A percentile compares a stretch with the other conserved stretches of the same genome.
Conservation (phyloP, 164 flowering plant genomes). For the Piper betle region DNA sequence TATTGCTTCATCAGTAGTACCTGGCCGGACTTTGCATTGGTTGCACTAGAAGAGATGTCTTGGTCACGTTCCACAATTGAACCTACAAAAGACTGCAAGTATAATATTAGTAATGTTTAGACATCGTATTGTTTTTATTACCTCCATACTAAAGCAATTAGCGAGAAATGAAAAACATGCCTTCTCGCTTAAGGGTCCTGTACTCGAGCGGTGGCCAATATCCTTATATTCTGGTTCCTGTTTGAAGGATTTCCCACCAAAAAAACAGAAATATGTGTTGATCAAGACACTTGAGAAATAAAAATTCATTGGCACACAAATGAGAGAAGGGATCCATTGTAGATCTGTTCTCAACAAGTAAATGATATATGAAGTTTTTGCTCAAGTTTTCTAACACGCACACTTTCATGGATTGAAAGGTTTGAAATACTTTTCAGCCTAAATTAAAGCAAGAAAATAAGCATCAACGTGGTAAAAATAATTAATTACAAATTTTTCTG, state of each 20-base stretch:
- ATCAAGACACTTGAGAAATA: too few species aligned
- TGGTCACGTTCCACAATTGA: constrained; percentile 54
- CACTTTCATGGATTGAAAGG: too few species aligned
- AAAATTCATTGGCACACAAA: too few species aligned
- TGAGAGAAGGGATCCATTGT: too few species aligned
- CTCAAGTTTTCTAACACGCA: too few species aligned
- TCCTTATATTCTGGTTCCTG: constrained; percentile 7
- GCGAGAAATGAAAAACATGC: constrained; percentile 1
- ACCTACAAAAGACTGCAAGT: constrained; percentile 61
- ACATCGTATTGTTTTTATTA: too few species aligned
- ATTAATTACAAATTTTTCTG: too few species aligned
- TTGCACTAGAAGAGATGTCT: constrained; percentile 16
- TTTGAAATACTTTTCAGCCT: too few species aligned
- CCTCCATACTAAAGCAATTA: not conserved
- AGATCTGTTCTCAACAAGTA: too few species aligned
- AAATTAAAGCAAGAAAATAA: too few species aligned
- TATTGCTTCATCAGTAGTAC: constrained; percentile 13
- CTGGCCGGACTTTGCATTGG: constrained; percentile 18
- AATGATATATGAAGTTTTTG: too few species aligned
- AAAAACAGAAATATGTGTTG: not conserved
- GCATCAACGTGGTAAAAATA: too few species aligned
- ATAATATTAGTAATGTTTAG: not conserved
- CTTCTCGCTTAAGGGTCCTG: constrained; percentile 1
- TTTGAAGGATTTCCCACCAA: not conserved
- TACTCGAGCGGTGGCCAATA: not conserved